phyloP scores from a whole-genome alignment of 306 rosid genomes.

The Vachellia pachyceras region DNA sequence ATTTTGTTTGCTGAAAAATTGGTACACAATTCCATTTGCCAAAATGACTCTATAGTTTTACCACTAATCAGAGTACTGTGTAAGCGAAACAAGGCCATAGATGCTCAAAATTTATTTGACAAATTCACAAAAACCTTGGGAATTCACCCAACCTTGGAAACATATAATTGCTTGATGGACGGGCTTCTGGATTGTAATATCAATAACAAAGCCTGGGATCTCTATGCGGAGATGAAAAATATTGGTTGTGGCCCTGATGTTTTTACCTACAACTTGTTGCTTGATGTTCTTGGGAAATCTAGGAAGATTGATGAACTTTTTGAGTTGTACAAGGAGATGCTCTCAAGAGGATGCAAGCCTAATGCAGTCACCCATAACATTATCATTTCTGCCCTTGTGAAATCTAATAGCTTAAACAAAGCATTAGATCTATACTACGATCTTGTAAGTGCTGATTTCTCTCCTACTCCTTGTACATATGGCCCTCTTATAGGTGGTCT shows the following conservation, averaged over 20 bases:
- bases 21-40: conserved; percentile 60
- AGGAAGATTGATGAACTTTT: conserved; percentile 68
- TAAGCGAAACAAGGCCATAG: conserved; percentile 58
- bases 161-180: conserved; percentile 76
- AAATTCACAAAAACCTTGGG: conserved; percentile 69
- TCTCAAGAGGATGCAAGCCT: conserved; percentile 72
- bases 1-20: conserved; percentile 74
- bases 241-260: conserved; percentile 68
- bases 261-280: conserved; percentile 91
- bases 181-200: conserved; percentile 69
- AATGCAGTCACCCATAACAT: conserved; percentile 83
- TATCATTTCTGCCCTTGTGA: conserved; percentile 78
- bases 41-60: conserved; percentile 62
- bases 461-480: conserved; percentile 90
- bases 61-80: conserved; percentile 74
- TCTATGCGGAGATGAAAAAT: conserved; percentile 79
- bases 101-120: conserved; percentile 71
- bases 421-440: conserved; percentile 84
- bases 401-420: conserved; percentile 53
- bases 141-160: conserved; percentile 66
- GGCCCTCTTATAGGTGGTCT: conserved; percentile 94
- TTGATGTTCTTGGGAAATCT: conserved; percentile 79
- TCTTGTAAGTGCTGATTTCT: conserved; percentile 75
- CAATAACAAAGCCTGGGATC: conserved; percentile 65
- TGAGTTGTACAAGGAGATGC: conserved; percentile 76